Base-by-base conservation (phyloP, 768 basidiomycete species). In the Hemileccinum rubropunctum region DNA sequence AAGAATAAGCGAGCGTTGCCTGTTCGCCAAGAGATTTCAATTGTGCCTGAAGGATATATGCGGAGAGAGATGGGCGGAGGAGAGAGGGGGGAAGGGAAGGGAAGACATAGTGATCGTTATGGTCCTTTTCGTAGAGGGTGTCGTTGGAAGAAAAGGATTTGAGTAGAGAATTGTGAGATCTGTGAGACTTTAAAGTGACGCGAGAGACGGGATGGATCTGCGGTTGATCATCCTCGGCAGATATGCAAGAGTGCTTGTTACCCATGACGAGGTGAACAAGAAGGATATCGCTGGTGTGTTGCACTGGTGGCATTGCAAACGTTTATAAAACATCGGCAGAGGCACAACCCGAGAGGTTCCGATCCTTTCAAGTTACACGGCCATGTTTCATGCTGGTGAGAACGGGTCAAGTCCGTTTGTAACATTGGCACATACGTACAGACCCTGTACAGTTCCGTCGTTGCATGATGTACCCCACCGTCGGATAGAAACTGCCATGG, bases 1-100 rank as follows among this genome's bases (percentile, higher is more conserved):
- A 62, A 17, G 71, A 63, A 62, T 80, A 83, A 17, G 79, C 76
- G 28, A 58, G 56, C 21, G 69, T 64, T 6, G 73, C 71, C 48
- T 72, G 71, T 48, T 70, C 68, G 4, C 72, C 58, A 32, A 62
- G 59, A 2, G 52, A 54, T 35, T 18, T 45, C 11, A 50, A 51
- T 53, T 56, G 59, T 21, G 47, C 61, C 43, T 45, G 71, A 49
- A 54, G 63, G 30, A 59, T 68, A 62, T 67, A 65, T 44, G 58
- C 42, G 42, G 58, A 52, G 17, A 56, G 45, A 11, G 51, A 48
- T 20, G 58, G 53, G 3, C 48, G 50, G 20, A 45, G 37, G 28
- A 44, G 44, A 3, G 50, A 21, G 6, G 38, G 51, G 40, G 35
- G 47, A 14, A 28, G 40, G 18, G 40, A 52, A 15, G 51, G 50